Evolutionary conservation across 305 asterid species (phyloP), one percentile per base, ranked within the genome.

Genomic region (Petunia hybrid): DNA sequence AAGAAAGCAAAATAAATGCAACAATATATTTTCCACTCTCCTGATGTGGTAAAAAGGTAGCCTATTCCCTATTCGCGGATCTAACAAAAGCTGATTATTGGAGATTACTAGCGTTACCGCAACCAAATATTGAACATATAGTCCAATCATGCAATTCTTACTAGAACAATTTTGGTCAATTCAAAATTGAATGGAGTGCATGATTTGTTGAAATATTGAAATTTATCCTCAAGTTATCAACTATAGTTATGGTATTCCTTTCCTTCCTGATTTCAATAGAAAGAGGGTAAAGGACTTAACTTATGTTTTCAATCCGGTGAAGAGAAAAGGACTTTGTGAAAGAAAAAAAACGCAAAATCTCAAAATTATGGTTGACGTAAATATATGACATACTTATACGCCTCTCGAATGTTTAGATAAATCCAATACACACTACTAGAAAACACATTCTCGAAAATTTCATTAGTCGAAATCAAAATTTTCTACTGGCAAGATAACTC

Each of bases 101-200:
- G 42, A 70, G 42, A 70, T 46, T 70, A 4, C 22, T 46, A 5
- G 4, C 31, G 3, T 22, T 31, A 45, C 60, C 2, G 14, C 42
- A 68, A 68, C 9, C 42, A 5, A 31, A 71, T 22, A 10, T 10
- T 70, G 76, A 67, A 40, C 53, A 4, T 40, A 69, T 42, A 16
- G 40, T 5, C 60, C 61, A 16, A 69, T 70, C 77, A 10, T 70
- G 61, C 77, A 5, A 70, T 46, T 12, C 77, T 31, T 70, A n/a
- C 77, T 48, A 31, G 43, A 31, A 71, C 61, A 48, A 31, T 70
- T 35, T 46, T 70, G 61, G 77, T 35, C 57, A 31, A 46, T 70
- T 4, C 31, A 46, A 10, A 43, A 46, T 71, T 31, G 77, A 12
- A 35, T 48, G 31, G 77, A 12, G 12, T 48, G 31, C 59, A 70